Conservation (phyloP, 2,329 filamentous ascomycete species). For the Colletotrichum horii region DNA sequence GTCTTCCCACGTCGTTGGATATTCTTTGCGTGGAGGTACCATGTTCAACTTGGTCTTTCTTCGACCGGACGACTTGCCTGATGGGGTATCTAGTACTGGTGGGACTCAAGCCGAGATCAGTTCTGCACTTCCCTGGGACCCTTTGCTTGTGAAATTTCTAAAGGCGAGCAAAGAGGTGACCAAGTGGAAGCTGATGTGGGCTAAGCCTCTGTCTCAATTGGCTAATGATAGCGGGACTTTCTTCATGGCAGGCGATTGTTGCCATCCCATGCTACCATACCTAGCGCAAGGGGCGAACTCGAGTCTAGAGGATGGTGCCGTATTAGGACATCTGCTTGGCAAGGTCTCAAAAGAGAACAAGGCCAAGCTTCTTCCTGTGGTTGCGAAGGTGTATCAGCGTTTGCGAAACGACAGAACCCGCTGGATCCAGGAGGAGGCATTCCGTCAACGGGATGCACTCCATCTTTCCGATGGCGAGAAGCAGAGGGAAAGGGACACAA, state of each 20-base stretch:
- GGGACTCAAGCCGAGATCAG: constrained; percentile 50
- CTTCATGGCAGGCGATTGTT: constrained; percentile 47
- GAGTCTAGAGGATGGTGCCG: neutral
- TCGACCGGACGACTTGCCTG: neutral
- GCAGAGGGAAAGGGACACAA: neutral
- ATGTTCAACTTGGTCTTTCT: constrained; percentile 46
- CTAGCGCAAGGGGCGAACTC: constrained; percentile 46
- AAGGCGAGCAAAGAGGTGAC: constrained; percentile 39
- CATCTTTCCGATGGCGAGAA: constrained; percentile 6
- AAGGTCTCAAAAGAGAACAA: neutral
- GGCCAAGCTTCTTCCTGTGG: neutral
- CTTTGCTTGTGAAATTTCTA: constrained; percentile 35
- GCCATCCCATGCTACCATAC: constrained; percentile 53
- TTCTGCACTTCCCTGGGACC: constrained; percentile 35
- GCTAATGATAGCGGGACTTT: constrained; percentile 41
- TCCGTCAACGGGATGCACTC: neutral
- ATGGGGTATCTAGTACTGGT: constrained; percentile 47
- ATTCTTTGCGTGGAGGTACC: constrained; percentile 44
- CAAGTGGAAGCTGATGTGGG: constrained; percentile 52
- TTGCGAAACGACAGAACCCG: neutral
- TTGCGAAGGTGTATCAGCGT: constrained; percentile 2
- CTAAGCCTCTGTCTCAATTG: constrained; percentile 43
- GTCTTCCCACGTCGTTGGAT: constrained; percentile 52
- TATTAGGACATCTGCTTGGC: constrained; percentile 14
- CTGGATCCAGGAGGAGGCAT: constrained; percentile 9